Conservation (phyloP, 805 yeast genomes). For the Wickerhamiella musiphila region DNA sequence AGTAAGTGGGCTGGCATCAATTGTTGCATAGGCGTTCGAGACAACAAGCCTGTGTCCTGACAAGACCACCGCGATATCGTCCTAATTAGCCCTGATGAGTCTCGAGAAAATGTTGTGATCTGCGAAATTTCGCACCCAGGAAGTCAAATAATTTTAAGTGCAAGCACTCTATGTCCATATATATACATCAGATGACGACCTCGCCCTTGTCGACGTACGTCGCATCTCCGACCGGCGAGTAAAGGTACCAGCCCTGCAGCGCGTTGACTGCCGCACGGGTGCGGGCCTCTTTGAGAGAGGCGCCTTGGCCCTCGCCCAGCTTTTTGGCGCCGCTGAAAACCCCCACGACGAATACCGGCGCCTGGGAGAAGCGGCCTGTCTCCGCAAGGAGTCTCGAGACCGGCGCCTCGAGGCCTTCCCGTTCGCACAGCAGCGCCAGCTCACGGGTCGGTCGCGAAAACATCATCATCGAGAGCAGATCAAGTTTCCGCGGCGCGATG, state of each 20-base stretch:
- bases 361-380: constrained; percentile 72
- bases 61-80: too few species aligned
- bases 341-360: constrained; percentile 82
- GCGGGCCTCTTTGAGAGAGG: constrained; percentile 79
- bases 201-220: constrained; percentile 15
- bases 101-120: too few species aligned
- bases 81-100: too few species aligned
- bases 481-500: constrained; percentile 58
- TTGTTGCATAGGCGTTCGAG: too few species aligned
- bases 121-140: too few species aligned
- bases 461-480: constrained; percentile 53
- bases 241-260: constrained; percentile 79
- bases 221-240: constrained; percentile 45
- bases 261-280: constrained; percentile 85
- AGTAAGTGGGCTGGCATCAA: too few species aligned
- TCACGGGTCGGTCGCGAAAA: constrained; percentile 79
- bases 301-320: constrained; percentile 88
- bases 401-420: constrained; percentile 59
- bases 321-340: constrained; percentile 69
- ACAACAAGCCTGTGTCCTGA: too few species aligned
- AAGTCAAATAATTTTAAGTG: too few species aligned
- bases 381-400: constrained; percentile 75
- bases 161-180: too few species aligned
- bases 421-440: constrained; percentile 54
- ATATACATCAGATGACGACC: constrained; percentile 8